Conservation (phyloP, 2,329 filamentous ascomycete species). For the Nothopassalora personata region DNA sequence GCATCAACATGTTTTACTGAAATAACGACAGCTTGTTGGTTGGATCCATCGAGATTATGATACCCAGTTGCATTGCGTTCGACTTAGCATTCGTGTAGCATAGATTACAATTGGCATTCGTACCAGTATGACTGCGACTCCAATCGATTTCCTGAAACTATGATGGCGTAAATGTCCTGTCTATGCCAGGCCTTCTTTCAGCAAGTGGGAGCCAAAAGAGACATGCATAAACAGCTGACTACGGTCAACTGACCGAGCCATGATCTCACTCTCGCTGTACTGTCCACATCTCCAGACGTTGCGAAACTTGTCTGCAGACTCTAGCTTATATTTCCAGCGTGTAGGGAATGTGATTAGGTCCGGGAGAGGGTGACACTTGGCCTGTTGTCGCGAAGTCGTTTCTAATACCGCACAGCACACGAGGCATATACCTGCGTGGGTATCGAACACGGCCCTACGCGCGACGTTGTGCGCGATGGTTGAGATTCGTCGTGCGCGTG, state of each 20-base stretch:
- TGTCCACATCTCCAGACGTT: conserved; percentile 28
- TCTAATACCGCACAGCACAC: no score
- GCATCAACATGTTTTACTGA: neutral
- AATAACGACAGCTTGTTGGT: neutral
- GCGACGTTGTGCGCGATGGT: no score
- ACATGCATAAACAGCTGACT: conserved; percentile 16
- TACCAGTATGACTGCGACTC: neutral
- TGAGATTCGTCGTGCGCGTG: neutral
- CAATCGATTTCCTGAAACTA: neutral
- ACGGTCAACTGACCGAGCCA: conserved; percentile 13
- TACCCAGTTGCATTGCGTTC: conserved; percentile 6
- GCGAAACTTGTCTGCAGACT: conserved; percentile 21
- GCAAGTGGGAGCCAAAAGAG: conserved; percentile 17
- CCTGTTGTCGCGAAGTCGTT: neutral
- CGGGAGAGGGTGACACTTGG: neutral
- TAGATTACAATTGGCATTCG: neutral
- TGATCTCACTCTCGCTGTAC: conserved; percentile 26
- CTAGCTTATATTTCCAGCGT: conserved; percentile 26
- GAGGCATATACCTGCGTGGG: neutral
- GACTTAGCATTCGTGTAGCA: neutral
- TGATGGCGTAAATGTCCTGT: conserved; percentile 11
- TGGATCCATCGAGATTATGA: conserved; percentile 7
- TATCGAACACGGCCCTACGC: neutral
- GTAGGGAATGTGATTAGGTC: neutral
- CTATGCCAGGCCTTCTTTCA: conserved; percentile 17